Evolutionary conservation across 2,329 filamentous ascomycete species (phyloP).

Genomic region (Nothopassalora personata): DNA sequence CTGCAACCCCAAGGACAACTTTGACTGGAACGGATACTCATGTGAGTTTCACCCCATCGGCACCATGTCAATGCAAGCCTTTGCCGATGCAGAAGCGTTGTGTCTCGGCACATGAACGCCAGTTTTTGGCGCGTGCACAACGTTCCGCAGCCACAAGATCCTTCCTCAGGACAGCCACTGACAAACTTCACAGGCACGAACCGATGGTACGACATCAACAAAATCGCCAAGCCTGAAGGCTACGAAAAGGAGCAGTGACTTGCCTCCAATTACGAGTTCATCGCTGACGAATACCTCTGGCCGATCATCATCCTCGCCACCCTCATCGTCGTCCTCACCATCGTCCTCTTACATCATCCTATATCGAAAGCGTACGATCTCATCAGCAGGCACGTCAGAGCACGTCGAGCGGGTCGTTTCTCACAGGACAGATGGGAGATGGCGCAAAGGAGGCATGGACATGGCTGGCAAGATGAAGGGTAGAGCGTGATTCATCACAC

Average conservation of each 20-base stretch:
- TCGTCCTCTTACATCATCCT: slow-evolving; percentile 13
- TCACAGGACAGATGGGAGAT: slow-evolving; percentile 1
- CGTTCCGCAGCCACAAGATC: not conserved
- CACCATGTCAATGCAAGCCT: not conserved
- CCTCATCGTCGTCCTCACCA: slow-evolving; percentile 8
- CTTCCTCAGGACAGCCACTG: slow-evolving; percentile 1
- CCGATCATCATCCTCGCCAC: slow-evolving; percentile 13
- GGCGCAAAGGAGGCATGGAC: not conserved
- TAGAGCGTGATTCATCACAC: not conserved
- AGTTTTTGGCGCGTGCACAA: not conserved
- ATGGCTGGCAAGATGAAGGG: not conserved
- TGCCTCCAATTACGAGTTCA: slow-evolving; percentile 19
- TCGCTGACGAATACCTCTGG: slow-evolving; percentile 17
- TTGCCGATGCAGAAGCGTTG: not conserved
- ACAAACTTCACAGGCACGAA: slow-evolving; percentile 60
- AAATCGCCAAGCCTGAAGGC: slow-evolving; percentile 74
- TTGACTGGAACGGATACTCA: slow-evolving; percentile 98
- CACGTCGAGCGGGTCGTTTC: slow-evolving; percentile 1
- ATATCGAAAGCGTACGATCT: slow-evolving; percentile 1
- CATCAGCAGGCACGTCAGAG: not conserved
- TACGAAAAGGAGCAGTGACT: slow-evolving; percentile 56
- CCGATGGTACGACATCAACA: slow-evolving; percentile 78
- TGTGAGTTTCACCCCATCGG: slow-evolving; percentile 56
- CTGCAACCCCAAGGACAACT: slow-evolving; percentile 94
- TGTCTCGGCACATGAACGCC: slow-evolving; percentile 3